A percentile compares a stretch with the other conserved stretches of the same genome.
Conservation (phyloP, 805 yeast genomes). For the Myxozyma melibiosi region DNA sequence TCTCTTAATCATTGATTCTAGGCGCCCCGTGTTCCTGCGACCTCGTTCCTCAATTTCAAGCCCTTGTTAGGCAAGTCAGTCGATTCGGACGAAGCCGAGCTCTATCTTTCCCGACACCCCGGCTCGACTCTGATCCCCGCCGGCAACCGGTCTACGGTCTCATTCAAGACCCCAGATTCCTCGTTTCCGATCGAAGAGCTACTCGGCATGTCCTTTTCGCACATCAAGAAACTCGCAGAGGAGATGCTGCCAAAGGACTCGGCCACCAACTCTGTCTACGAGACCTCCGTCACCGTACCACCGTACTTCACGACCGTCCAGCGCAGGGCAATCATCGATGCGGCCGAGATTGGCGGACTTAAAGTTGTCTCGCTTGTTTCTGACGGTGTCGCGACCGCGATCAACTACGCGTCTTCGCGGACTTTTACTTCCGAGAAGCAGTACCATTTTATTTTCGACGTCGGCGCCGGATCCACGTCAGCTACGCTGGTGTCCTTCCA, state of each 20-base stretch:
- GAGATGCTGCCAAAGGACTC: conserved; percentile 57
- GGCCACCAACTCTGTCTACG: conserved; percentile 54
- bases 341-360: conserved; percentile 69
- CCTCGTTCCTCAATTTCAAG: conserved; percentile 69
- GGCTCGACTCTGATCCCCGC: conserved; percentile 54
- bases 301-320: conserved; percentile 65
- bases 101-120: conserved; percentile 59
- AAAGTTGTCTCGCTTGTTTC: conserved; percentile 70
- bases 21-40: conserved; percentile 71
- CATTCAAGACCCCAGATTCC: conserved; percentile 55
- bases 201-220: conserved; percentile 77
- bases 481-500: conserved; percentile 78
- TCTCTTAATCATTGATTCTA: conserved; percentile 37
- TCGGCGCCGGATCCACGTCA: conserved; percentile 90
- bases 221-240: conserved; percentile 66
- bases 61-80: conserved; percentile 61
- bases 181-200: conserved; percentile 71
- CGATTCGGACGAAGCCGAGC: conserved; percentile 50
- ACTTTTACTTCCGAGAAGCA: conserved; percentile 52
- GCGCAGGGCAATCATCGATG: conserved; percentile 70
- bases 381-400: conserved; percentile 90
- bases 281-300: conserved; percentile 77
- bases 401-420: conserved; percentile 70
- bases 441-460: conserved; percentile 76
- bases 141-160: conserved; percentile 56